Evolutionary conservation across 768 basidiomycete genomes (phyloP).

Genomic region (Suillus variegatus): DNA sequence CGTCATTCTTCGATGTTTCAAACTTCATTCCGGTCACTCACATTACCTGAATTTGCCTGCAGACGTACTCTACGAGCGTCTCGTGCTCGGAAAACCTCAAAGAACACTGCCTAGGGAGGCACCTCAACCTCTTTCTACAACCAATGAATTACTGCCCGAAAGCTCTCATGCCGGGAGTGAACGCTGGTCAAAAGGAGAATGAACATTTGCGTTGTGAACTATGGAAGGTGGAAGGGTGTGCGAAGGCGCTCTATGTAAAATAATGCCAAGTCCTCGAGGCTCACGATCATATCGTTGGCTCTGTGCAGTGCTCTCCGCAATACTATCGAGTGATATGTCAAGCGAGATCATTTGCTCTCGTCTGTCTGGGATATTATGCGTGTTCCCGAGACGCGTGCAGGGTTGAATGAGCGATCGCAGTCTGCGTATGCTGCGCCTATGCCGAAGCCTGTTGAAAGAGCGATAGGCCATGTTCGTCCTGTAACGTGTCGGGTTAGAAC

Average conservation of each 20-base stretch:
- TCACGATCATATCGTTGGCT: conserved; percentile 25
- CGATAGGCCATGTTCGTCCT: conserved; percentile 94
- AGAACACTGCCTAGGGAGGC: conserved; percentile 35
- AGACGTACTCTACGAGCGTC: conserved; percentile 71
- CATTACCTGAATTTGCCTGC: conserved; percentile 1
- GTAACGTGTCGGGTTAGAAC: conserved; percentile 11
- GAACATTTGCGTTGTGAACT: conserved; percentile 5
- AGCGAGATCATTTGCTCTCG: conserved; percentile 21
- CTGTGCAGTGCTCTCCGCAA: background rate
- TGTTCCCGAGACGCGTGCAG: conserved; percentile 83
- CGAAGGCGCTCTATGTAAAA: conserved; percentile 16
- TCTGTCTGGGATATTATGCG: conserved; percentile 56
- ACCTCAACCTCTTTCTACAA: background rate
- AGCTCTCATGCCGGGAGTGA: conserved; percentile 4
- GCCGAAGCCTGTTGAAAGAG: conserved; percentile 84
- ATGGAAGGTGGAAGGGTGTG: conserved; percentile 4
- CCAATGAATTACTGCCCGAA: conserved; percentile 13
- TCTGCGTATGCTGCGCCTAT: conserved; percentile 86
- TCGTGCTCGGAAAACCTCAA: conserved; percentile 53
- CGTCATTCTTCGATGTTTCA: conserved; percentile 21
- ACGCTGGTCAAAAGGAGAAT: background rate
- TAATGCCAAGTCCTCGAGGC: conserved; percentile 18
- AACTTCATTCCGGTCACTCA: conserved; percentile 11
- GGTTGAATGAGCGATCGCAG: conserved; percentile 93
- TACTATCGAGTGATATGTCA: background rate